Base-by-base conservation (phyloP, 2,329 filamentous ascomycete species). In the Fusarium falciforme region DNA sequence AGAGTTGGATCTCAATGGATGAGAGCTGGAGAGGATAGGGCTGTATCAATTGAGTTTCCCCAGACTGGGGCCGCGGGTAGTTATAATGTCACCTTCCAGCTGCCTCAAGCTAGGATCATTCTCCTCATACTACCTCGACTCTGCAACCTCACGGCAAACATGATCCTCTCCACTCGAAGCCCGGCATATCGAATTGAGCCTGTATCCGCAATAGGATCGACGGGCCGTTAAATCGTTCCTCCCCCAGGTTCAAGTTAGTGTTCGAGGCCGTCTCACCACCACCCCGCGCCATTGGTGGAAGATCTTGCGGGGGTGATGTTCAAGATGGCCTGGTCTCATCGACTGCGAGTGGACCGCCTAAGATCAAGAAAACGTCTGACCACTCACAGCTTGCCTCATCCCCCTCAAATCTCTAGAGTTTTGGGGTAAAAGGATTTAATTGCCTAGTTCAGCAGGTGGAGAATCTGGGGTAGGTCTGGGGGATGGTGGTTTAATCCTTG, bases 391-490 rank as follows among this genome's bases (percentile, higher is more conserved):
- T 29, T 33, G n/a, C 11, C 6, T 55, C 38, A 36, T 60, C 44
- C 60, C 66, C 68, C 67, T 72, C 68, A 22, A 71, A 61, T 49
- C 65, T 66, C 40, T 52, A 22, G 29, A 29, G 57, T 35, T 63
- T 66, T 66, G 69, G 69, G 67, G 69, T 67, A 63, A 17, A 61
- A 31, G 42, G 16, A 64, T 20, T 47, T 35, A 40, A 54, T 54
- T 64, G 58, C 69, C 47, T 47, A 58, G 25, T 44, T 14, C 9
- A 47, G 61, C 7, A 54, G 42, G 73, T 60, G 75, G 73, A 59
- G 75, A 77, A 74, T 76, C 75, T 69, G 75, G 75, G 75, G 75
- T 77, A 77, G 55, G 66, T 61, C 64, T 52, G 47, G 62, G 64
- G 66, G 61, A 72, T 62, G 57, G 64, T 57, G 67, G n/a, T 20